phyloP scores from a whole-genome alignment of 202 grass and related monocot genomes.

The Miscanthus sacchariflorus region DNA sequence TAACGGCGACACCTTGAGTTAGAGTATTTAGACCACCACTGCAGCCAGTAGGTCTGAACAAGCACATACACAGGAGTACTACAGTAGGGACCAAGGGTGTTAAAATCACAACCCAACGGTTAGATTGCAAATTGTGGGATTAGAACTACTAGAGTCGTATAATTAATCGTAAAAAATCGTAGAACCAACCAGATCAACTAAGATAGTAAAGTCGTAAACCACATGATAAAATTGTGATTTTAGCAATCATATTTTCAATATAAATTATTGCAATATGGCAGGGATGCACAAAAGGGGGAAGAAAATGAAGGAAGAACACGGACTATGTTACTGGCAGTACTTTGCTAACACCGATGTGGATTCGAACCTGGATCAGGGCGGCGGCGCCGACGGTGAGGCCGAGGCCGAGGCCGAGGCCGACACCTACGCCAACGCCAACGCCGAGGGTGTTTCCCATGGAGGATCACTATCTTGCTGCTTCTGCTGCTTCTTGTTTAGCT shows the following conservation, averaged over 20 bases:
- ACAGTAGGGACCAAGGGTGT: not conserved
- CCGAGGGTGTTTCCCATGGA: conserved; percentile 19
- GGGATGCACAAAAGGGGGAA: not conserved
- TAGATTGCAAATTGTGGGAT: not conserved
- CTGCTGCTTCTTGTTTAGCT: not conserved
- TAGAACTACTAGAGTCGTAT: no score
- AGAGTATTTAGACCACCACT: not conserved
- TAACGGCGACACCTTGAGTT: not conserved
- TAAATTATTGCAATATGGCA: not conserved
- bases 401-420: not conserved
- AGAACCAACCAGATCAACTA: no score
- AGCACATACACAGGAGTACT: not conserved
- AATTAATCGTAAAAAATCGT: no score
- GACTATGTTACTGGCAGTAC: no score
- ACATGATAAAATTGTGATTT: no score
- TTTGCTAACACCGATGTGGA: not conserved
- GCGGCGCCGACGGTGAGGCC: not conserved
- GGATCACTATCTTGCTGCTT: not conserved
- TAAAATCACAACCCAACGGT: not conserved
- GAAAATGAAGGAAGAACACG: conserved; percentile 4
- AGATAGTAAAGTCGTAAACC: no score
- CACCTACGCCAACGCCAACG: not conserved
- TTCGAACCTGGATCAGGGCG: not conserved
- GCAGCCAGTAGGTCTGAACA: not conserved
- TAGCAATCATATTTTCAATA: no score